A percentile compares a stretch with the other conserved stretches of the same genome.
Conservation (phyloP, 208 protist genomes). For the Angomonas desouzai region DNA sequence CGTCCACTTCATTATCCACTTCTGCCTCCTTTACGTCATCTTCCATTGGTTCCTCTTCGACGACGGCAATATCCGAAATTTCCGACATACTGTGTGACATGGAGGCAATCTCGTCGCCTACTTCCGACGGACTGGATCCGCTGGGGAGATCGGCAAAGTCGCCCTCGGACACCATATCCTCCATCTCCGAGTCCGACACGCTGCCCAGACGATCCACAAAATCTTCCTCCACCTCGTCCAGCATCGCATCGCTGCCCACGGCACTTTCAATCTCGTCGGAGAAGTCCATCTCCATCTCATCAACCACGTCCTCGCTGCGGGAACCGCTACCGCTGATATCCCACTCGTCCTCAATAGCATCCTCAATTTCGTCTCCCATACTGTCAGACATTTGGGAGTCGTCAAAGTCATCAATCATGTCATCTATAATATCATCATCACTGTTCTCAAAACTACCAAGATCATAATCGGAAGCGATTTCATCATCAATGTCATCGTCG, state of each 20-base stretch:
- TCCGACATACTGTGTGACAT: neutral
- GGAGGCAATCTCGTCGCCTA: neutral
- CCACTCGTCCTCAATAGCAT: slow-evolving; percentile 45
- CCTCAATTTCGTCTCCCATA: slow-evolving; percentile 25
- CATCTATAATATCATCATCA: slow-evolving; percentile 7
- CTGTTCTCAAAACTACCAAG: slow-evolving; percentile 6
- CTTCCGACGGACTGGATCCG: neutral
- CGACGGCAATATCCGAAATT: neutral
- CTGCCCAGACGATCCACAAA: slow-evolving; percentile 4
- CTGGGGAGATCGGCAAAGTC: neutral
- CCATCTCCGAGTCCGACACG: slow-evolving; percentile 6
- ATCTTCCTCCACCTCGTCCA: slow-evolving; percentile 18
- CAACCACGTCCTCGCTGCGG: slow-evolving; percentile 6
- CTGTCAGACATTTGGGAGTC: slow-evolving; percentile 26
- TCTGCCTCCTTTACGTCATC: neutral
- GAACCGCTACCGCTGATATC: slow-evolving; percentile 1
- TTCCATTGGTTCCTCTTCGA: neutral
- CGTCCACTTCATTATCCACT: neutral
- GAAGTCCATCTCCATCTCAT: slow-evolving; percentile 14
- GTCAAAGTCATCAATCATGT: slow-evolving; percentile 13
- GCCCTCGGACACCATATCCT: slow-evolving; percentile 4
- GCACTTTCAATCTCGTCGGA: slow-evolving; percentile 22
- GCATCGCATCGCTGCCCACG: neutral
- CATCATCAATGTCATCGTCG: slow-evolving; percentile 15
- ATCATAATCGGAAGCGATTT: slow-evolving; percentile 10